phyloP scores from a whole-genome alignment of 371 early-diverging fungal genomes.

The Mortierella sp. region DNA sequence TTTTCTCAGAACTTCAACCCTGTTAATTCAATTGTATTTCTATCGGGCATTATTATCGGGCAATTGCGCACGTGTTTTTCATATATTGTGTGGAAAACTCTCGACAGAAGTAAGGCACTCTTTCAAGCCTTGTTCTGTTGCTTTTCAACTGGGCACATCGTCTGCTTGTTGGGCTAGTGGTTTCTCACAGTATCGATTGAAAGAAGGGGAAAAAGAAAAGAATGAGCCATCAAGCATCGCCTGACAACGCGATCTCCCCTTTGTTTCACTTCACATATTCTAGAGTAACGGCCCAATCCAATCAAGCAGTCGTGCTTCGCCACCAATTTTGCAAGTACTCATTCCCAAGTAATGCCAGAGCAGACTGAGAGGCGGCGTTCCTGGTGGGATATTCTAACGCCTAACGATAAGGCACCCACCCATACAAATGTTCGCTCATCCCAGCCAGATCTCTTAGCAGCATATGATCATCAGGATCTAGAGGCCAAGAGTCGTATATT shows the following conservation, averaged over 20 bases:
- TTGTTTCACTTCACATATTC: neutral
- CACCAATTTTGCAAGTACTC: neutral
- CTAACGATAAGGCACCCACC: slow-evolving; percentile 11
- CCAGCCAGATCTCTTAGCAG: slow-evolving; percentile 28
- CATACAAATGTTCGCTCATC: slow-evolving; percentile 15
- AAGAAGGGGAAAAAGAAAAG: no score
- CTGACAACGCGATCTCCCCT: neutral
- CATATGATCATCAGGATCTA: slow-evolving; percentile 11
- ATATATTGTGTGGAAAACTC: neutral
- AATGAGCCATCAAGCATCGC: neutral
- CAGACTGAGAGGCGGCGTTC: slow-evolving; percentile 50
- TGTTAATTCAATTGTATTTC: neutral
- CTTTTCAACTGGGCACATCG: no score
- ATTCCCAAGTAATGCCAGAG: slow-evolving; percentile 44
- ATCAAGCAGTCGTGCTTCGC: neutral
- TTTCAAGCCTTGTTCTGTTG: neutral
- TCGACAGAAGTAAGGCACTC: neutral
- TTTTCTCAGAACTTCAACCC: neutral
- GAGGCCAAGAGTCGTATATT: slow-evolving; percentile 14
- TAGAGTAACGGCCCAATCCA: neutral
- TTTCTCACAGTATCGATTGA: no score
- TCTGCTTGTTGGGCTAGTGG: no score
- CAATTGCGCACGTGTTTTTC: slow-evolving; percentile 1
- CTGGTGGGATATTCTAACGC: slow-evolving; percentile 49
- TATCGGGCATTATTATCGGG: neutral